These are phyloP conservation scores for Tulasnella sp. DNA, from an alignment of 768 basidiomycete genomes.

Conservation along the genomic window DNA sequence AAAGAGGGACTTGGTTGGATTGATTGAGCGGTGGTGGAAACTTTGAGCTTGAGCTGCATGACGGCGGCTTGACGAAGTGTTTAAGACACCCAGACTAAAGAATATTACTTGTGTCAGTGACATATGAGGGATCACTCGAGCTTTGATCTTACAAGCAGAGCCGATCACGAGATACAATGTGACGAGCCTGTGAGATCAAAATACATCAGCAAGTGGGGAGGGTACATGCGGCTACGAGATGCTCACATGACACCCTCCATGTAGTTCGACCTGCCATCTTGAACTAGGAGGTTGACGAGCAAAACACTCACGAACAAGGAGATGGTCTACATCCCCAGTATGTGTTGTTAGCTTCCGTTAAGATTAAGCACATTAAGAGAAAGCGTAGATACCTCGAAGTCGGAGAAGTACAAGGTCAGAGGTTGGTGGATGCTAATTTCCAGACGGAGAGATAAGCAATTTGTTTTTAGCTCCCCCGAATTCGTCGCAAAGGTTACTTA, in stretches of 20 bases:
- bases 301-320: slow-evolving; percentile 82
- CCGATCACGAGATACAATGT: slow-evolving; percentile 78
- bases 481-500: slow-evolving; percentile 39
- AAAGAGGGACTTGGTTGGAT: not conserved
- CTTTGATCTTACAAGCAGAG: slow-evolving; percentile 59
- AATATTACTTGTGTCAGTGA: not conserved
- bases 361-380: not conserved
- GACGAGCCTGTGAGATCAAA: slow-evolving; percentile 37
- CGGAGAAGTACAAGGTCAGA: slow-evolving; percentile 75
- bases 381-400: slow-evolving; percentile 63
- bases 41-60: slow-evolving; percentile 13
- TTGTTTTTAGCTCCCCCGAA: not conserved
- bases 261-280: slow-evolving; percentile 81
- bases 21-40: not conserved
- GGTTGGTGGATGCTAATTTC: slow-evolving; percentile 57
- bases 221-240: not conserved
- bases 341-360: not conserved
- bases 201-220: no score
- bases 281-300: slow-evolving; percentile 76
- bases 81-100: slow-evolving; percentile 27
- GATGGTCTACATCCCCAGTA: slow-evolving; percentile 54
- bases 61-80: not conserved
- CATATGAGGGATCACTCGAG: not conserved
- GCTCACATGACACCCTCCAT: slow-evolving; percentile 81
- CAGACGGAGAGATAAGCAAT: slow-evolving; percentile 14